phyloP scores from a whole-genome alignment of 78 protist species.

The Tieghemostelium lacteum region DNA sequence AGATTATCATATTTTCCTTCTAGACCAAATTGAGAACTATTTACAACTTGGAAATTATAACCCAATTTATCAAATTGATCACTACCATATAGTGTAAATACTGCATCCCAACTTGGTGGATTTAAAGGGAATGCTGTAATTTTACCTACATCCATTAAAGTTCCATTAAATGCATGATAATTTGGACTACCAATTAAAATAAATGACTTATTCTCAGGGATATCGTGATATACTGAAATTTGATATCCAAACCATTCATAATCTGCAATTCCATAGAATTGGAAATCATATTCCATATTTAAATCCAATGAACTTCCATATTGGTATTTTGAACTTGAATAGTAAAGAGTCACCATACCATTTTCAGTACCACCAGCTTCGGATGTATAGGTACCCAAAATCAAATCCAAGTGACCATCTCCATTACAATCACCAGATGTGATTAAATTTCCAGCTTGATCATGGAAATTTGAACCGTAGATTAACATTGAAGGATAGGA shows the following conservation, averaged over 20 bases:
- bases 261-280: slow-evolving; percentile 8
- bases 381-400: slow-evolving; percentile 33
- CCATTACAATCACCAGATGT: slow-evolving; percentile 30
- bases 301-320: not conserved
- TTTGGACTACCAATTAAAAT: slow-evolving; percentile 46
- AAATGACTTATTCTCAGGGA: not conserved
- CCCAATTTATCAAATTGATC: slow-evolving; percentile 54
- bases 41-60: slow-evolving; percentile 6
- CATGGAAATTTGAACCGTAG: slow-evolving; percentile 4
- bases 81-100: slow-evolving; percentile 8
- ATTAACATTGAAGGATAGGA: not conserved
- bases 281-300: not conserved
- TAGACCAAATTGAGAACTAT: slow-evolving; percentile 14
- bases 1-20: not conserved
- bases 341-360: slow-evolving; percentile 22
- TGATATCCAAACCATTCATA: slow-evolving; percentile 65
- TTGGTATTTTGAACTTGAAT: not conserved
- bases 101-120: too few species aligned
- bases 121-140: slow-evolving; percentile 19
- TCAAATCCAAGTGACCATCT: slow-evolving; percentile 25
- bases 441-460: slow-evolving; percentile 15
- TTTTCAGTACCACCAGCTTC: not conserved
- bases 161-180: not conserved
- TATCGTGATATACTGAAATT: not conserved
- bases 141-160: slow-evolving; percentile 24